Base-by-base conservation (phyloP, 2,329 filamentous ascomycete genomes). In the Chrysoporthe puriensis region DNA sequence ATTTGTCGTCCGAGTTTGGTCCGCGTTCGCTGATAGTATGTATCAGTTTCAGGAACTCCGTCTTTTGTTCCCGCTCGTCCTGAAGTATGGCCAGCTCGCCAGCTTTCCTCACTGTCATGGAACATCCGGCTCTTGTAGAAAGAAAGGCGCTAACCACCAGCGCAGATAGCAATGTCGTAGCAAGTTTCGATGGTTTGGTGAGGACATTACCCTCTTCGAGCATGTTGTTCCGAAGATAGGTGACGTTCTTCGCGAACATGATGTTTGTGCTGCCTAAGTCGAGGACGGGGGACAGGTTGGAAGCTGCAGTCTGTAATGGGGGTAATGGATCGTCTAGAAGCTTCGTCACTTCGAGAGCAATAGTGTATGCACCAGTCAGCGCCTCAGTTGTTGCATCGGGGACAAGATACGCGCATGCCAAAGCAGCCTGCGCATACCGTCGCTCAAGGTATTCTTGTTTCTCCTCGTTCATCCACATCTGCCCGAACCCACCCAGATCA, bases 391-490 rank as follows among this genome's bases (percentile, higher is more conserved):
- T 86, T 42, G 85, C 81, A 60, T 87, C 87, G 4, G 89, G 82
- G n/a, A 91, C 82, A 44, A 89, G 79, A 75, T 93, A 94, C 40
- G 90, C 87, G 66, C 85, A 86, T 9, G 90, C 90, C 71, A 94
- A 80, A 1, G 86, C 86, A 57, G 90, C 86, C 67, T 89, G 88
- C 54, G 88, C 88, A 75, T 93, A 94, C 60, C 86, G 84, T 48
- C 81, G 79, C 72, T 90, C 85, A 4, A 94, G 80, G 70, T 87
- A 84, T 44, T 82, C 80, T 71, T 88, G 85, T 58, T 87, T 82
- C 3, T 86, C 81, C 60, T 91, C 88, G 60, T 85, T 84, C 61
- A 93, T 76, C 79, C 87, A 87, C 60, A 83, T 77, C 2, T 81
- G 81, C 8, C 84, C 83, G 71, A 84, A 86, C 14, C 85, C 86